Evolutionary conservation across 306 rosid species (phyloP).

Genomic region (Vicia faba): DNA sequence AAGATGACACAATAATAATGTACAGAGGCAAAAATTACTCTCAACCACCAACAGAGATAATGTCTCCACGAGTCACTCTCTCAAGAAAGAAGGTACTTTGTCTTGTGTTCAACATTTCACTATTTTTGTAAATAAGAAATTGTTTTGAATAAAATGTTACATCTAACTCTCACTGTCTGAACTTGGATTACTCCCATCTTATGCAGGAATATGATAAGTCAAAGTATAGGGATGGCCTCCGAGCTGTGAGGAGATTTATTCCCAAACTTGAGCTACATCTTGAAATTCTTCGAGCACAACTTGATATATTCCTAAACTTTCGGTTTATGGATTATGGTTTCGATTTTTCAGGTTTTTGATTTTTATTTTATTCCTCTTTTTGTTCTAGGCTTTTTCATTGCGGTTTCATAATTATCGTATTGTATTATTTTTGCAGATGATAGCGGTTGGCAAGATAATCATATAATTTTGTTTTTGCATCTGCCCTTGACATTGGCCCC

Average conservation of each 20-base stretch:
- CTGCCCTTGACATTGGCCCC: too few relatives aligned
- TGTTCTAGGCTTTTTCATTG: too few relatives aligned
- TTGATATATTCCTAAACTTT: too few relatives aligned
- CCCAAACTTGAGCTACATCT: conserved; percentile 85
- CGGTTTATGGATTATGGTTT: too few relatives aligned
- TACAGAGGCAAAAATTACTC: conserved; percentile 96
- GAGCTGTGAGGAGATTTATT: conserved; percentile 77
- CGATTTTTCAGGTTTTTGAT: too few relatives aligned
- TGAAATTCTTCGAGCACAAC: conserved; percentile 71
- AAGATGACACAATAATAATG: conserved; percentile 87
- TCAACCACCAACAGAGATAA: conserved; percentile 96
- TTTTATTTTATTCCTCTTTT: too few relatives aligned
- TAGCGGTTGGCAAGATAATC: too few relatives aligned
- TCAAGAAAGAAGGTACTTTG: conserved; percentile 80
- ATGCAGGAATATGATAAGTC: conserved; percentile 94
- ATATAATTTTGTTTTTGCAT: too few relatives aligned
- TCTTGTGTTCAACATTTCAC: conserved; percentile 4
- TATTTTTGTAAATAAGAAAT: conserved; percentile 2
- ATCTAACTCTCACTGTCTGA: too few relatives aligned
- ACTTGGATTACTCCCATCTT: conserved; percentile 8
- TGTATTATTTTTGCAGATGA: too few relatives aligned
- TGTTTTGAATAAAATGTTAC: too few relatives aligned
- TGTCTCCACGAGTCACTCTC: conserved; percentile 92
- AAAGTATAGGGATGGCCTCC: conserved; percentile 80
- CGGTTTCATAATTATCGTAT: too few relatives aligned